Base-by-base conservation (phyloP, 2,329 filamentous ascomycete genomes). In the Diaporthe nobilis region DNA sequence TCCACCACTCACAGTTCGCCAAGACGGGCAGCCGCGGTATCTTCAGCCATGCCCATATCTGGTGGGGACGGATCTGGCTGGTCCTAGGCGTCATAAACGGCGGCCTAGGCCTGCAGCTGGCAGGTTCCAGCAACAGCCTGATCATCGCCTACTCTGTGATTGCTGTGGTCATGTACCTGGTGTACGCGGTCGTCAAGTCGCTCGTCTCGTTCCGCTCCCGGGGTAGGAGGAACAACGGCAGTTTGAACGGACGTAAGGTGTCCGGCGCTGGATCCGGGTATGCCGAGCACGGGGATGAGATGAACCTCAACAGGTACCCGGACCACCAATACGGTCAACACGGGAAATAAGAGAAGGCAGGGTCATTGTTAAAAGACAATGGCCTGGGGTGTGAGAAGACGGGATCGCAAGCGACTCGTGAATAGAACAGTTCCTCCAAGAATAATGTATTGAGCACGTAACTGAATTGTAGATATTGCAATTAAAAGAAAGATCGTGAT, bases 41-140 rank as follows among this genome's bases (percentile, higher is more conserved):
- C 55, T 80, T 92, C 77, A 91, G 90, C 77, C 83, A 92, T 78
- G 80, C 85, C 1, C 92, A 94, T 80, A 88, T 92, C 78, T 93
- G 90, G 90, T 91, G 88, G 79, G 92, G 92, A 17, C 88, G 92
- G 25, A 79, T 84, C 1, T 81, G 93, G 58, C 89, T 94, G 77
- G 73, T 89, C 25, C 80, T 93, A 3, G 92, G 90, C 37, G 85
- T 93, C 60, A 81, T 93, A 78, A 93, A 93, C 79, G 92, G 92
- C 73, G 92, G 91, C 0, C 82, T 93, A 5, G 92, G 92, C 4
- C 83, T 94, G 39, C 77, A 87, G 77, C 84, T 92, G 22, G 85
- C 89, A 0, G 77, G 79, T 22, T 85, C 87, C 0, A 78, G 82
- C 0, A 82, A 77, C 3, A 79, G 81, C 15, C 87, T 88, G 60